phyloP scores from a whole-genome alignment of 768 basidiomycete genomes.

The Suillus decipiens region DNA sequence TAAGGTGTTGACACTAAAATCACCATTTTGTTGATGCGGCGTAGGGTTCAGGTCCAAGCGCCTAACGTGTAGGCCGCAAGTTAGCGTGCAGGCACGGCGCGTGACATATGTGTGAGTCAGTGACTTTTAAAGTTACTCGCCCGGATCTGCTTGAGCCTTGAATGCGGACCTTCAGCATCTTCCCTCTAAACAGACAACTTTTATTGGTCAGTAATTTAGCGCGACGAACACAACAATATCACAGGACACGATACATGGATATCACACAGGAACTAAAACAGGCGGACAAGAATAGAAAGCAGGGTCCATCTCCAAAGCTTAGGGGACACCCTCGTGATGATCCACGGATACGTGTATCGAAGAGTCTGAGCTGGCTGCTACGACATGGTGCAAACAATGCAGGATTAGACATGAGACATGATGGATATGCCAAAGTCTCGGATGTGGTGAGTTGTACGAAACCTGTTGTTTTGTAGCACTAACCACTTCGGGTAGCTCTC shows the following conservation, averaged over 20 bases:
- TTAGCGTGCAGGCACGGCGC: constrained; percentile 9
- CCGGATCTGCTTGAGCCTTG: constrained; percentile 10
- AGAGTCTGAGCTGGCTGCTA: constrained; percentile 89
- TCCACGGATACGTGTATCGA: constrained; percentile 72
- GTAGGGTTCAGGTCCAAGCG: neutral
- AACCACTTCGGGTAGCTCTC: constrained; percentile 50
- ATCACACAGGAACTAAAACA: constrained; percentile 14
- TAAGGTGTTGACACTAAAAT: neutral
- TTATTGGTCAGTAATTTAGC: neutral
- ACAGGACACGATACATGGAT: constrained; percentile 1
- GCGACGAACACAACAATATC: neutral
- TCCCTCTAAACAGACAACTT: neutral
- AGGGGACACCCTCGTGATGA: constrained; percentile 65
- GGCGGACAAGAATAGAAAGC: constrained; percentile 13
- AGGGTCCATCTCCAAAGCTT: constrained; percentile 41
- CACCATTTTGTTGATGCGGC: neutral
- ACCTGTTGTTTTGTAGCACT: constrained; percentile 2
- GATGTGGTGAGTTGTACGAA: constrained; percentile 69
- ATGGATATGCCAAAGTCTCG: constrained; percentile 82
- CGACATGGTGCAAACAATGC: constrained; percentile 85
- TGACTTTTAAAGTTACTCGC: neutral
- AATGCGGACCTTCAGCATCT: constrained; percentile 16
- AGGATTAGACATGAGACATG: constrained; percentile 71
- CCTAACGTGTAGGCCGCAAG: neutral
- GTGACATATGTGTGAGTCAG: constrained; percentile 6